A percentile compares a stretch with the other conserved stretches of the same genome.
These are phyloP conservation scores for Hemileccinum impolitum DNA, from an alignment of 768 basidiomycete genomes.

Conservation along the genomic window DNA sequence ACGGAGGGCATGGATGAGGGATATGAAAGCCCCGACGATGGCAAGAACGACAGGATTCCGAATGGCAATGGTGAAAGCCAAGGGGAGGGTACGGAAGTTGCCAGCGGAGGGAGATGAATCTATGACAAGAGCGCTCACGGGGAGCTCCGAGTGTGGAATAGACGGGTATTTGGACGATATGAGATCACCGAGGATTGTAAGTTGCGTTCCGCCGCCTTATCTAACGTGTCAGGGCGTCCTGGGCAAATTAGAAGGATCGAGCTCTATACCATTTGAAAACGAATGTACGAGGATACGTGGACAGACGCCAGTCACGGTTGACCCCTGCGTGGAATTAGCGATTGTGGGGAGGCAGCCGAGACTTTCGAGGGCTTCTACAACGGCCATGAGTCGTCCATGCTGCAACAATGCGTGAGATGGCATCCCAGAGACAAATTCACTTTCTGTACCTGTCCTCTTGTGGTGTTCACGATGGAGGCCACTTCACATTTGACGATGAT, in stretches of 20 bases:
- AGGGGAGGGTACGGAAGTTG: conserved; percentile 13
- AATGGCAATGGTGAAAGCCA: conserved; percentile 21
- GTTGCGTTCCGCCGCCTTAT: conserved; percentile 23
- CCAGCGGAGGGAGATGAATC: conserved; percentile 22
- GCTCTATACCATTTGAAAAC: conserved; percentile 27
- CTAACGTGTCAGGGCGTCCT: background rate
- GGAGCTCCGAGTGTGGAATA: background rate
- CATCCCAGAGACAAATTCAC: background rate
- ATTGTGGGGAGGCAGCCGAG: conserved; percentile 20
- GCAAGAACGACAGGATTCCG: conserved; percentile 18
- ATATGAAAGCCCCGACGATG: conserved; percentile 14
- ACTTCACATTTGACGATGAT: conserved; percentile 24
- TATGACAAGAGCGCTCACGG: conserved; percentile 17
- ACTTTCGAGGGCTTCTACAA: conserved; percentile 21
- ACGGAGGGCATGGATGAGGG: conserved; percentile 8
- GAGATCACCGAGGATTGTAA: conserved; percentile 16
- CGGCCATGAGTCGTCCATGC: conserved; percentile 19
- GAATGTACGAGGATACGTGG: conserved; percentile 26
- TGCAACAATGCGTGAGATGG: conserved; percentile 6
- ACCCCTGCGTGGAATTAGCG: background rate
- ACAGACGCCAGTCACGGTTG: background rate
- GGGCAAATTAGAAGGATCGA: background rate
- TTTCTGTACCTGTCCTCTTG: conserved; percentile 11
- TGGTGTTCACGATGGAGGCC: conserved; percentile 18
- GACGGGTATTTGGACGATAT: conserved; percentile 19